Conservation (phyloP, 345 rosid genomes). For the Eucalyptus globulus region DNA sequence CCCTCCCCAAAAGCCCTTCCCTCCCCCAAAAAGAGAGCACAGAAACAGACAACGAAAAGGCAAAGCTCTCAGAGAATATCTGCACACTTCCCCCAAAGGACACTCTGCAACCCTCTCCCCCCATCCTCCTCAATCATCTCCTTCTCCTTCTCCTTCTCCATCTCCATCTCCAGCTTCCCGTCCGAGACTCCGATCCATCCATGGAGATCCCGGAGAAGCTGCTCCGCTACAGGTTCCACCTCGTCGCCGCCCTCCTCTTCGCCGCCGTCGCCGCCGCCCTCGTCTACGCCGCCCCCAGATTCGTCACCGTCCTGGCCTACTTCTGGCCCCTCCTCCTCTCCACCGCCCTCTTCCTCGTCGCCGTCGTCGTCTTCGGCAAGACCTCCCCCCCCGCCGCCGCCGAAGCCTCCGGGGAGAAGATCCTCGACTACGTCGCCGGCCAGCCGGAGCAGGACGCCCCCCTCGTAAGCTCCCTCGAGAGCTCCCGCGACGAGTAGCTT, state of each 20-base stretch:
- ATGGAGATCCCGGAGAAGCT: constrained; percentile 67
- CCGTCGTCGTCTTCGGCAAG: constrained; percentile 55
- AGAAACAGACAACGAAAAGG: background rate
- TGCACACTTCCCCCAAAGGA: background rate
- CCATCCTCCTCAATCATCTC: background rate
- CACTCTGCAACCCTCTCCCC: background rate
- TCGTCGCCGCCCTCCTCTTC: constrained; percentile 18
- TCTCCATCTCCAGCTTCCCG: background rate
- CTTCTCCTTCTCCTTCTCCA: background rate
- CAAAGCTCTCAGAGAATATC: constrained; percentile 7
- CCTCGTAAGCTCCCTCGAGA: background rate
- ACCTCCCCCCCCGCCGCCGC: constrained; percentile 20
- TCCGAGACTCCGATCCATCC: background rate
- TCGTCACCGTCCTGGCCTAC: constrained; percentile 59
- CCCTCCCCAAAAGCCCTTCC: background rate
- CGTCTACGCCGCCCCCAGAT: constrained; percentile 53
- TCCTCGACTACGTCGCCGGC: constrained; percentile 79
- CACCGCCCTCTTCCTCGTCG: constrained; percentile 73
- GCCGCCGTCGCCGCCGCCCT: constrained; percentile 10
- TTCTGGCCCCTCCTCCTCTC: constrained; percentile 92
- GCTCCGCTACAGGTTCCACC: constrained; percentile 43
- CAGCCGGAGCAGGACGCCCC: constrained; percentile 5
- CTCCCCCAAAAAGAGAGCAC: background rate
- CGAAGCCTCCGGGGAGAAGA: constrained; percentile 42
- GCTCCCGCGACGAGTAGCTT: background rate